Conservation (phyloP, 257 asterid species). For the Plectranthus barbatus region DNA sequence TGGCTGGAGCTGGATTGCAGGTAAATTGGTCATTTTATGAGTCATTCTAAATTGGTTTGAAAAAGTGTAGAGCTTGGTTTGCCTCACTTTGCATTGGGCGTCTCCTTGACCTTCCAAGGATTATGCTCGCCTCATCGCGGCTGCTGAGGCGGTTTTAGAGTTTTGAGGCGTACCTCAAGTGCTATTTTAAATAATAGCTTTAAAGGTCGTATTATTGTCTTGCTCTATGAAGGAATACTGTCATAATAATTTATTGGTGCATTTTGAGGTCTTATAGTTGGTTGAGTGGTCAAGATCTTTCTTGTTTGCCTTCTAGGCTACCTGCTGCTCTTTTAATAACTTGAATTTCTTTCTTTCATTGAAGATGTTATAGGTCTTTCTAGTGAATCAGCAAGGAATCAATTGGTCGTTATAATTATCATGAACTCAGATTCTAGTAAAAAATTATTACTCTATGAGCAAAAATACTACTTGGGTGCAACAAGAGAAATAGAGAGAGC, state of each 20-base stretch:
- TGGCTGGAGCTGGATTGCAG: constrained; percentile 93
- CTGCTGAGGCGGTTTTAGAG: too few species aligned
- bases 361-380: background rate
- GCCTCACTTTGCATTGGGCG: too few species aligned
- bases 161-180: too few species aligned
- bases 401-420: too few species aligned
- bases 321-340: background rate
- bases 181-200: too few species aligned
- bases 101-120: too few species aligned
- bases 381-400: too few species aligned
- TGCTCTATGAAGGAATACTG: background rate
- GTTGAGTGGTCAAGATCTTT: background rate
- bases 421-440: background rate
- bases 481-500: background rate
- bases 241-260: background rate
- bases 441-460: too few species aligned
- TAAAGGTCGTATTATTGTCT: background rate
- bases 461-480: background rate
- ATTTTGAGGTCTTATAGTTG: background rate
- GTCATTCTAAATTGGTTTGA: background rate
- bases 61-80: too few species aligned
- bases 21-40: constrained; percentile 21
- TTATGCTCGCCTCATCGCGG: too few species aligned
- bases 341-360: background rate
- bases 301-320: background rate